These are phyloP conservation scores for Vigna angularis DNA, from an alignment of 306 rosid genomes.

Conservation along the genomic window DNA sequence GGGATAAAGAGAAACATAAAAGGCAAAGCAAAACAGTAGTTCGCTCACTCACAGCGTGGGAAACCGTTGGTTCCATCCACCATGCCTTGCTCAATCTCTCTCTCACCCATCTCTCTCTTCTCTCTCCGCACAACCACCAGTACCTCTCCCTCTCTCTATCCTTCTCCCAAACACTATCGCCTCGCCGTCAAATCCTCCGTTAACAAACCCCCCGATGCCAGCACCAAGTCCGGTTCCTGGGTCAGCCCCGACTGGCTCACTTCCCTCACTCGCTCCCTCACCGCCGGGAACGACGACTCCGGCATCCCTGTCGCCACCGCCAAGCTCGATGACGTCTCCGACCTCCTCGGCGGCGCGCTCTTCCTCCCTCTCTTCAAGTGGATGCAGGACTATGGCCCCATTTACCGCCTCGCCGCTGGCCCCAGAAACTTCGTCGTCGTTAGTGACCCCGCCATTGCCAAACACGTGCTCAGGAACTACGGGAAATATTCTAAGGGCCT, in stretches of 20 bases:
- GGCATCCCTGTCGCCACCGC: slow-evolving; percentile 82
- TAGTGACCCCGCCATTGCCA: slow-evolving; percentile 93
- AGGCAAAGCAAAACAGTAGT: neutral
- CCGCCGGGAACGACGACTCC: slow-evolving; percentile 63
- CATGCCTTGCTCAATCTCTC: slow-evolving; percentile 55
- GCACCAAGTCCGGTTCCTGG: slow-evolving; percentile 68
- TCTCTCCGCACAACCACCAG: slow-evolving; percentile 38
- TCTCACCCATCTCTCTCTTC: slow-evolving; percentile 45
- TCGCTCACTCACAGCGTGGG: neutral
- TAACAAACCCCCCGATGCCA: slow-evolving; percentile 50
- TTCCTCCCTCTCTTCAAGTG: slow-evolving; percentile 88
- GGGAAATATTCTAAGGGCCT: slow-evolving; percentile 81
- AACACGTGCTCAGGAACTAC: slow-evolving; percentile 84
- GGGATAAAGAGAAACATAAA: neutral
- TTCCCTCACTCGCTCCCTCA: slow-evolving; percentile 65
- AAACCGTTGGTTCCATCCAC: neutral
- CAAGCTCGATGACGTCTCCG: slow-evolving; percentile 89
- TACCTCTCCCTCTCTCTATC: neutral
- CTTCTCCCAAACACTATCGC: slow-evolving; percentile 37
- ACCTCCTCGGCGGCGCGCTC: slow-evolving; percentile 92
- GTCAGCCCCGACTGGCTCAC: slow-evolving; percentile 98
- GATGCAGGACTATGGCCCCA: slow-evolving; percentile 88
- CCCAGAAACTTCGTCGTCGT: slow-evolving; percentile 92
- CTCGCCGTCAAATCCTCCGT: slow-evolving; percentile 61
- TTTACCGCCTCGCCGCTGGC: slow-evolving; percentile 88